Percentiles rank a stretch among this genome's conserved stretches.
Conservation (phyloP, 2,329 filamentous ascomycete species). For the Aspergillaceae sp. region DNA sequence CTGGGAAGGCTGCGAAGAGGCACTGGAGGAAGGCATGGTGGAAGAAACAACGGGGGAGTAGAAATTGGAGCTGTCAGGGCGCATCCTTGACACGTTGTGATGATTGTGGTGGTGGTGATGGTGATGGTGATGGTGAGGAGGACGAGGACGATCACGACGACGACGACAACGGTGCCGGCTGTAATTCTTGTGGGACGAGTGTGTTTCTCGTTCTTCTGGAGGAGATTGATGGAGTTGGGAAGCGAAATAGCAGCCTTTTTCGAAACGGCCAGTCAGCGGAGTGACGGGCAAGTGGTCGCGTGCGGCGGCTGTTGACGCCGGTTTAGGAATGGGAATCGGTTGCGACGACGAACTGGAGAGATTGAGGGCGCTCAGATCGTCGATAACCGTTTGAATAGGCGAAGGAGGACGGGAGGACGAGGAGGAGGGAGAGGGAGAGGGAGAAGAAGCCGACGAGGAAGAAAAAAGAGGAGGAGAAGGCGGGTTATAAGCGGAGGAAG, state of each 20-base stretch:
- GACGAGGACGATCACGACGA: constrained; percentile 1
- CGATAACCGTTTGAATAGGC: constrained; percentile 14
- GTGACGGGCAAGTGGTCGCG: constrained; percentile 29
- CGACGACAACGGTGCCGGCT: constrained; percentile 8
- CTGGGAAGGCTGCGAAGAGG: constrained; percentile 26
- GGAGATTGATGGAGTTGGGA: constrained; percentile 11
- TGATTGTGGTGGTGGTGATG: background rate
- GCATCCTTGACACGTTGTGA: constrained; percentile 18
- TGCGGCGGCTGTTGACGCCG: constrained; percentile 9
- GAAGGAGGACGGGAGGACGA: constrained; percentile 14
- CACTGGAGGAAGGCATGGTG: constrained; percentile 24
- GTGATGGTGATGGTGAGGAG: background rate
- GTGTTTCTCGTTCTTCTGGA: background rate
- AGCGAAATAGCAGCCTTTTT: constrained; percentile 27
- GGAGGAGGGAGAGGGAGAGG: constrained; percentile 11
- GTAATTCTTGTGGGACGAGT: constrained; percentile 1
- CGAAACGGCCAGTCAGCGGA: constrained; percentile 31
- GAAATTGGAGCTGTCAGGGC: constrained; percentile 24
- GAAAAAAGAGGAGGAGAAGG: constrained; percentile 17
- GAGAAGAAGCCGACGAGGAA: constrained; percentile 5
- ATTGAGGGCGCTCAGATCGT: constrained; percentile 19
- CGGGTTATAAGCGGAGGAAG: constrained; percentile 29
- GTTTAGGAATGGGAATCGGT: constrained; percentile 29
- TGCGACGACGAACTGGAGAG: constrained; percentile 22
- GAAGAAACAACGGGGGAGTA: constrained; percentile 23